Evolutionary conservation across 495 filamentous ascomycete species (phyloP).

Genomic region (Neurospora cerealis): DNA sequence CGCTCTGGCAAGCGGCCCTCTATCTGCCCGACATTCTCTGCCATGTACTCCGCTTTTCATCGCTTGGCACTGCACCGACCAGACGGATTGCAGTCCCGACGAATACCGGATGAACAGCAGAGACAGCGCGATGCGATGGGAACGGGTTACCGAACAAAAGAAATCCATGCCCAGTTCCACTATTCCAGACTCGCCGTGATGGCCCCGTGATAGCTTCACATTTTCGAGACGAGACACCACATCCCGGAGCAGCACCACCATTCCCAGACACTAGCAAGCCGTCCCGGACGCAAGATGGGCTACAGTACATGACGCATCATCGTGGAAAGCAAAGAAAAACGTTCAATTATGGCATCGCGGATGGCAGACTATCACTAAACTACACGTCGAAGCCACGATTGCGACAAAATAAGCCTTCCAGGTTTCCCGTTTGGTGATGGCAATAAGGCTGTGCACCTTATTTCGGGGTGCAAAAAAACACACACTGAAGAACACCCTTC

Average conservation of each 20-base stretch:
- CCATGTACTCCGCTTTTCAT: not conserved
- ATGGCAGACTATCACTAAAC: not conserved
- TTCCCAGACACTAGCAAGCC: not conserved
- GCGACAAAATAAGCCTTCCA: not conserved
- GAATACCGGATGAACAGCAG: not conserved
- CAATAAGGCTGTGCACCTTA: constrained; percentile 26
- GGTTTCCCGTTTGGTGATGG: constrained; percentile 1
- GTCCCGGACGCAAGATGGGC: not conserved
- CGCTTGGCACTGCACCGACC: not conserved
- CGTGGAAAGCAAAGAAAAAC: not conserved
- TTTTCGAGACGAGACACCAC: not conserved
- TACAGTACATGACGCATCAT: not conserved
- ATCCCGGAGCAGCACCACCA: not conserved
- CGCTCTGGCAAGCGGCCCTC: not conserved
- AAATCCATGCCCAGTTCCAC: not conserved
- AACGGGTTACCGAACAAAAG: not conserved
- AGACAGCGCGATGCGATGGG: not conserved
- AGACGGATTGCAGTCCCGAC: not conserved
- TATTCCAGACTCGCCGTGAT: not conserved
- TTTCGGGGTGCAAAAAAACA: constrained; percentile 9
- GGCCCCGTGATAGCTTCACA: not conserved
- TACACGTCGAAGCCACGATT: constrained; percentile 21
- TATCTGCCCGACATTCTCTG: not conserved
- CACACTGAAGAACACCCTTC: constrained; percentile 3
- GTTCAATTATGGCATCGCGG: not conserved